Base-by-base conservation (phyloP, 2,329 filamentous ascomycete species). In the Ceratocystis cacaofunesta region DNA sequence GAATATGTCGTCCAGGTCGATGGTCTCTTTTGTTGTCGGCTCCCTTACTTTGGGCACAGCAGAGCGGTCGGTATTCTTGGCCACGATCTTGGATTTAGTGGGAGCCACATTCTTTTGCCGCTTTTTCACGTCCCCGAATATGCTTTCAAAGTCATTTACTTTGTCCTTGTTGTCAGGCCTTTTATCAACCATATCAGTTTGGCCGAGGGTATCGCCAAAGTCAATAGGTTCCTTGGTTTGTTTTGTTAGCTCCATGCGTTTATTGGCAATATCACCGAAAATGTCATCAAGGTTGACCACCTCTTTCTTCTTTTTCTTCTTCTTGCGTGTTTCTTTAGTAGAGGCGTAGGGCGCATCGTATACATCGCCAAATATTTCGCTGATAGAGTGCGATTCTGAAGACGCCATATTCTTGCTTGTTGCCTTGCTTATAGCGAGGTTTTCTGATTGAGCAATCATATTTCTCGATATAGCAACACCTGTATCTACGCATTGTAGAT, bases 1-100 rank as follows among this genome's bases (percentile, higher is more conserved):
- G 19, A 66, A 66, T 22, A 66, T 66, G 28, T 64, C 62, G 25
- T 66, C 65, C 10, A 66, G 64, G 25, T 41, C 65, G 17, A 52
- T 7, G 2, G 55, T 61, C 10, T 64, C 52, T 1, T 17, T 22
- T 5, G 50, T 15, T n/a, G 63, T 61, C 48, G 62, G 5, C 19
- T 17, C 10, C 15, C 28, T 44, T 32, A 30, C 41, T 62, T 52
- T 19, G 3, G 61, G n/a, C 4, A 10, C n/a, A 15, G n/a, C 17
- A 43, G 61, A 7, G 12, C 43, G 12, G 36, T 41, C 22, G 22
- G 61, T 50, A 50, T 8, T 19, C 2, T 1, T 10, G 50, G 22
- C 25, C 3, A 17, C 17, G 7, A 17, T 36, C 25, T 36, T 19
- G 55, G 15, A n/a, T 4, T 30, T 17, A 8, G 15, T 12, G 1